Conservation (phyloP, 768 basidiomycete genomes). For the Ramaria sp. region DNA sequence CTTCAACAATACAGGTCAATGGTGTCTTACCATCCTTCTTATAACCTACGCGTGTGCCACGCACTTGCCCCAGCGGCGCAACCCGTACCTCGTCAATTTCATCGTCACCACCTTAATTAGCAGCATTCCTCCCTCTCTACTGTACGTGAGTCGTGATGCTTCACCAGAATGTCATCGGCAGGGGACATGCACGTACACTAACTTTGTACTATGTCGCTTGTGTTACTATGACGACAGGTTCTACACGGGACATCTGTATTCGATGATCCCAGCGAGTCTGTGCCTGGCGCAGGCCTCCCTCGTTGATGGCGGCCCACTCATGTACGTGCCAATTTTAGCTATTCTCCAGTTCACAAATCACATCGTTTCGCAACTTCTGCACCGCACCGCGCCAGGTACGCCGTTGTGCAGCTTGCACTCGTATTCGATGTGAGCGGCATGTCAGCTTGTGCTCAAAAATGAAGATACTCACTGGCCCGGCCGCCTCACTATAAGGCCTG, state of each 20-base stretch:
- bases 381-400: not conserved
- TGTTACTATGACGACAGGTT: not conserved
- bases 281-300: not conserved
- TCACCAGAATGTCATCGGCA: no score
- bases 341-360: no score
- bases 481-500: not conserved
- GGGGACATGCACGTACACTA: no score
- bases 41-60: not conserved
- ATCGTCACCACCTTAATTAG: not conserved
- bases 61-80: not conserved
- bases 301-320: not conserved
- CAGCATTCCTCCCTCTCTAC: not conserved
- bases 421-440: not conserved
- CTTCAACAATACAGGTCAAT: not conserved
- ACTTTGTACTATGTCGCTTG: no score
- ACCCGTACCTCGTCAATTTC: not conserved
- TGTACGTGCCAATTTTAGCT: not conserved
- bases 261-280: not conserved
- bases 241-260: not conserved
- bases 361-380: no score
- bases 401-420: not conserved
- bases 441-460: no score
- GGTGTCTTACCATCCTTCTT: not conserved
- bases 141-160: not conserved
- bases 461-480: no score